Evolutionary conservation across 1,139 yeast genomes (phyloP), one percentile per base, ranked within the genome.

Genomic region (Hyphopichia burtonii): DNA sequence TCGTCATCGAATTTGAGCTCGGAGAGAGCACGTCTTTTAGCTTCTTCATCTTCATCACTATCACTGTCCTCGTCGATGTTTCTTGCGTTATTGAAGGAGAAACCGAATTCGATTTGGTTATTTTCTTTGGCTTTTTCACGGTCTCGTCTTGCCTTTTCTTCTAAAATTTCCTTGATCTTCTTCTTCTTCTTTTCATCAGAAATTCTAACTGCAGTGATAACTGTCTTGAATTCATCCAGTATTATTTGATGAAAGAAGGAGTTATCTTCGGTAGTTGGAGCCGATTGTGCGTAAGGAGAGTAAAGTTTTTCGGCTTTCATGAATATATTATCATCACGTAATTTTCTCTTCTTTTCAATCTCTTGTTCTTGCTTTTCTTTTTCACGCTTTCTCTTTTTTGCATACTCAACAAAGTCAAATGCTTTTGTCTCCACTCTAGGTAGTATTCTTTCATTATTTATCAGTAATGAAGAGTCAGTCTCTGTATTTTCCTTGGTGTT

Each of bases 351-450:
- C 18, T 53, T 44, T 14, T 55, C 55, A 8, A 59, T 44, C 2
- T 54, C 53, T n/a, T 50, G 43, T n/a, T 51, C 50, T 14, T 52
- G 53, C 14, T 54, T 45, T 20, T 59, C 51, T 16, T 43, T 42
- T 6, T 69, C 55, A 7, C 51, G 55, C 15, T 68, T 50, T 40
- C 88, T 65, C 37, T 70, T 69, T 11, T 65, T 61, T 0, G 88
- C 82, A 53, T 81, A 82, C 31, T 65, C 77, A 11, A 71, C 76
- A 37, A 84, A 70, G 58, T 84, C 84, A 47, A 82, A 77, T 7
- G 55, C 49, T 38, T 65, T 67, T 28, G 33, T 31, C 8, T 42
- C 42, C 31, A 40, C 38, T 30, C 36, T 19, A 17, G 38, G 33
- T 22, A 32, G 34, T 10, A 30, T 30, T 20, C 32, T 23, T n/a